Base-by-base conservation (phyloP, 2,329 filamentous ascomycete genomes). In the Pseudogymnoascus sp. region DNA sequence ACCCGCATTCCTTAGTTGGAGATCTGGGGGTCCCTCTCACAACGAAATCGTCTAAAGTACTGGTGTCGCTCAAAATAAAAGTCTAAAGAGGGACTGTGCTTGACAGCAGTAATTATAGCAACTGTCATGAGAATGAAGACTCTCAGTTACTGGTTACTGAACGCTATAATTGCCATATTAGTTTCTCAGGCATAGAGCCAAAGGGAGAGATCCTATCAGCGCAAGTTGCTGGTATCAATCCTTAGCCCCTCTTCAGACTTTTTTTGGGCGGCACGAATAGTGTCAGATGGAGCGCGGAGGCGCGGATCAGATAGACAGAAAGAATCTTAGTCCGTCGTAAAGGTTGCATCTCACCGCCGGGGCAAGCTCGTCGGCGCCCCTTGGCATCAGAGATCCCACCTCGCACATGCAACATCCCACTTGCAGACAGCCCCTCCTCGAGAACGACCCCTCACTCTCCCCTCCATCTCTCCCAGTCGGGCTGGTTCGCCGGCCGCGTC, bases 261-360 rank as follows among this genome's bases (percentile, higher is more conserved):
- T 18, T 18, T 18, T 18, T 18, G 18, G 18, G 18, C 18, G 36
- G 15, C 36, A 15, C n/a, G n/a, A 15, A n/a, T 39, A 8, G 36
- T 48, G 25, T 48, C 42, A 48, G 42, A 48, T 48, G 25, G 7
- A 48, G 42, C 42, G 42, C 18, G 42, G 29, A 13, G 4, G 13
- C 42, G 42, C 42, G 42, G 42, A 48, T 48, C 42, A 48, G 25
- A 48, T 6, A 48, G 6, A 48, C 42, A 48, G 42, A 48, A 48
- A 48, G 25, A 6, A 48, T 48, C 42, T 48, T 48, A 48, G 42
- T 48, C 42, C 42, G 3, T 48, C 42, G 42, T 48, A 48, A 29
- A 48, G 42, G 42, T 48, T 48, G 42, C 42, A 48, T 48, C 42
- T 48, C 42, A 48, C 42, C 42, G 42, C 42, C 25, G 42, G 42